Base-by-base conservation (phyloP, 1,284 basidiomycete species). In the Apiotrichum mycotoxinovorans region DNA sequence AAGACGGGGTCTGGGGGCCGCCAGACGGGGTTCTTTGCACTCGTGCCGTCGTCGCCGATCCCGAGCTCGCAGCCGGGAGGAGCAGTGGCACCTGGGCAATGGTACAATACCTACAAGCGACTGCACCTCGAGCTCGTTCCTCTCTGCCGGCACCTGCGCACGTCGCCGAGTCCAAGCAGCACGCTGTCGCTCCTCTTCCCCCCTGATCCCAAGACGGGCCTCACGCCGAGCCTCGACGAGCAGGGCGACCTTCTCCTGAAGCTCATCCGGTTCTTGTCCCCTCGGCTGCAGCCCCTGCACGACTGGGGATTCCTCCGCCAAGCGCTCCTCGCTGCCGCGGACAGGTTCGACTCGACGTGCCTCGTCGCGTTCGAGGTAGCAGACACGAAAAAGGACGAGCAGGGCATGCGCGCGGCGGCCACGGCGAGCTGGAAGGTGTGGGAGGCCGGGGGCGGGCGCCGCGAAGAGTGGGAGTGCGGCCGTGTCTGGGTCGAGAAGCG, bases 401-500 rank as follows among this genome's bases (percentile, higher is more conserved):
- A 66, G 2, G 83, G 78, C 12, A 95, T 97, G 90, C 80, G 81
- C 37, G 83, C 86, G 47, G 87, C 86, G 0, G 89, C 91, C 4
- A 82, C 84, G 51, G 85, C 89, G 0, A 87, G 88, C 65, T 96
- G 91, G 91, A 84, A 87, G 63, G 83, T 95, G 0, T 90, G 85
- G 72, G 67, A 76, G 51, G 73, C 70, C 12, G 72, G 72, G 40
- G 71, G 73, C 18, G 71, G 73, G 4, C 49, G 63, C 0, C 43
- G 72, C 30, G 73, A 79, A n/a, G 88, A 90, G 60, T 94, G 91
- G 91, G 91, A 94, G 72, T 85, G 92, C 79, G 90, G 89, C 0
- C 84, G 88, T 54, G 86, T 92, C 20, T 97, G 94, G 89, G 85
- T 89, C 2, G 93, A 97, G 76, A 95, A 95, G 78, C 80, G 88